A percentile compares a stretch with the other conserved stretches of the same genome.
Conservation (phyloP, 768 basidiomycete species). For the Tylopilus sp. region DNA sequence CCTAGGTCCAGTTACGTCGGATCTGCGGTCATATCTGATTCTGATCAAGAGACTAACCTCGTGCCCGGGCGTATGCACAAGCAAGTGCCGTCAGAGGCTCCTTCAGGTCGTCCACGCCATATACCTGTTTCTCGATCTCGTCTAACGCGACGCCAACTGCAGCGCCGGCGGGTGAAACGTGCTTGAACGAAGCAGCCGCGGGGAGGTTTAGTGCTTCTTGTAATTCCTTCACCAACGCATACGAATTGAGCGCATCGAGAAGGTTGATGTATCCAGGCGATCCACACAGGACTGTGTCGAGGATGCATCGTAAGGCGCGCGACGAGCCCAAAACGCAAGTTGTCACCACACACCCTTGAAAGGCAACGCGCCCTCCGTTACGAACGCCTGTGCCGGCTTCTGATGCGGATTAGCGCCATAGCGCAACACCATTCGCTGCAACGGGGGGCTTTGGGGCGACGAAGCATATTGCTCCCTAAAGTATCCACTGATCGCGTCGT, state of each 20-base stretch:
- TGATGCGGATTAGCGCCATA: constrained; percentile 99
- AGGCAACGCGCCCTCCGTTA: constrained; percentile 82
- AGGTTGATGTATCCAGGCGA: constrained; percentile 99
- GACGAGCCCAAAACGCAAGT: not conserved
- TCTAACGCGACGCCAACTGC: constrained; percentile 86
- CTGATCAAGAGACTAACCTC: constrained; percentile 51
- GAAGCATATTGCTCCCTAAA: constrained; percentile 95
- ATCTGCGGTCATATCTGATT: not conserved
- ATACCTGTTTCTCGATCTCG: constrained; percentile 87
- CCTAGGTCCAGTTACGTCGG: constrained; percentile 41
- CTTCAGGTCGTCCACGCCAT: constrained; percentile 94
- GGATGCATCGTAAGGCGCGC: constrained; percentile 3
- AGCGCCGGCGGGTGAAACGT: constrained; percentile 97
- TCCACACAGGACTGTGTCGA: constrained; percentile 70
- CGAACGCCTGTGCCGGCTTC: constrained; percentile 96
- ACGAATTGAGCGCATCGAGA: constrained; percentile 95
- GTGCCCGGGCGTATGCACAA: constrained; percentile 91
- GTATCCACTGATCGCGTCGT: constrained; percentile 93
- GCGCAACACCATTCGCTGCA: constrained; percentile 82
- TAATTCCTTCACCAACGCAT: constrained; percentile 91
- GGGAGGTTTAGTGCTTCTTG: constrained; percentile 83
- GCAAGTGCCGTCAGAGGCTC: constrained; percentile 87
- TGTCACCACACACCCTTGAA: constrained; percentile 82
- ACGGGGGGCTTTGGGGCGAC: constrained; percentile 68
- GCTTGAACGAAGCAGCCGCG: constrained; percentile 98